A percentile compares a stretch with the other conserved stretches of the same genome.
phyloP scores from a whole-genome alignment of 106 monocot species.

The Apostasia ramifera region DNA sequence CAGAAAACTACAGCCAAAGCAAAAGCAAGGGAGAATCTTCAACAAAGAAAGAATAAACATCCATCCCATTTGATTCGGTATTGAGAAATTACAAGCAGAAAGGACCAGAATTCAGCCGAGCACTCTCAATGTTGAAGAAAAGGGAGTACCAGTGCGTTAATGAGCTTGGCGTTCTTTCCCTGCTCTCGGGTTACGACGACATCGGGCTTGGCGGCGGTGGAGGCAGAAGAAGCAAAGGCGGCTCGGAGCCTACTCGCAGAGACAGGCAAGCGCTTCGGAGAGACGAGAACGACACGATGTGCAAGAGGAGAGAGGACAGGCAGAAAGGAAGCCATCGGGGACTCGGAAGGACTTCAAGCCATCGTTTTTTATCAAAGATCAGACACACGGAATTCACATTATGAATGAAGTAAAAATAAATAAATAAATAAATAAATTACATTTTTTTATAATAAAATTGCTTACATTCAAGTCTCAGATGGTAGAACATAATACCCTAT shows the following conservation, averaged over 20 bases:
- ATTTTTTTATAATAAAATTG: too few species aligned
- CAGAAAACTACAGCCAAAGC: too few species aligned
- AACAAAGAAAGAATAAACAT: too few species aligned
- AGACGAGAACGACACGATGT: not conserved
- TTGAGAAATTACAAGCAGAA: not conserved
- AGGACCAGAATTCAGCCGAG: not conserved
- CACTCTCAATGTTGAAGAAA: not conserved
- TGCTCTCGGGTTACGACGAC: slow-evolving; percentile 65
- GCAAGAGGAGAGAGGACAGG: slow-evolving; percentile 5
- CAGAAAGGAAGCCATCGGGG: not conserved
- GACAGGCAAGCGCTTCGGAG: not conserved
- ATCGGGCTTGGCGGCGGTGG: slow-evolving; percentile 11
- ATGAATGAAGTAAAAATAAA: too few species aligned
- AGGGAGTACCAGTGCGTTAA: slow-evolving; percentile 36
- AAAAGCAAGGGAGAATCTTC: too few species aligned
- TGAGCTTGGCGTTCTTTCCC: slow-evolving; percentile 63
- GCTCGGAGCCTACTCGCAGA: not conserved
- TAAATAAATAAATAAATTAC: too few species aligned
- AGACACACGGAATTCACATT: too few species aligned
- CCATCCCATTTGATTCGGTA: not conserved
- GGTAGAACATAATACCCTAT: too few species aligned
- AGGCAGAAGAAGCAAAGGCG: slow-evolving; percentile 5
- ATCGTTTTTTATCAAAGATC: too few species aligned
- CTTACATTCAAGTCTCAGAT: too few species aligned
- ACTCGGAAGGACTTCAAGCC: too few species aligned